A percentile compares a stretch with the other conserved stretches of the same genome.
phyloP scores from a whole-genome alignment of 2,329 filamentous ascomycete genomes.

The Pyricularia pennisetigena region DNA sequence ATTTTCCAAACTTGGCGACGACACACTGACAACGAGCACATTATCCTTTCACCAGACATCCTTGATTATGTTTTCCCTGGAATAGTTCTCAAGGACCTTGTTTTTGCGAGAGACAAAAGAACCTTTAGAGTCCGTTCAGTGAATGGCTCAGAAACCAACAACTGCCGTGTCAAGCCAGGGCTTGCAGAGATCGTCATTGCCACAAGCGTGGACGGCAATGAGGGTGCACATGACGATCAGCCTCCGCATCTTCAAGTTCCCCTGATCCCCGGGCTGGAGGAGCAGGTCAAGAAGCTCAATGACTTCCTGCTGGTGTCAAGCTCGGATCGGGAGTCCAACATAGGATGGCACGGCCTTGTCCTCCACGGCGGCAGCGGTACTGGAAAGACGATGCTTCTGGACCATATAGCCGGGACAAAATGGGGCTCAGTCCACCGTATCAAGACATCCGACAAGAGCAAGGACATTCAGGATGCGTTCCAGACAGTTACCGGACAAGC shows the following conservation, averaged over 20 bases:
- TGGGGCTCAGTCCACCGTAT: slow-evolving; percentile 64
- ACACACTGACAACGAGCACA: not conserved
- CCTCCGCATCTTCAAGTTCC: slow-evolving; percentile 32
- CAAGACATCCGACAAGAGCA: slow-evolving; percentile 42
- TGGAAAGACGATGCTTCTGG: slow-evolving; percentile 69
- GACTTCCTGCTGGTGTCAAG: slow-evolving; percentile 35
- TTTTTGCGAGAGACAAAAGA: slow-evolving; percentile 44
- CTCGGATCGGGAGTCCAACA: slow-evolving; percentile 16
- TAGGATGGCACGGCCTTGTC: slow-evolving; percentile 47
- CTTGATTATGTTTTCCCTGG: slow-evolving; percentile 62
- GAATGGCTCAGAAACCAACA: slow-evolving; percentile 32
- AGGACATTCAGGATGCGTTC: slow-evolving; percentile 58
- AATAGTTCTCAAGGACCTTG: slow-evolving; percentile 57
- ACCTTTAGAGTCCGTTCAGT: slow-evolving; percentile 52
- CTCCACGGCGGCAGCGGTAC: slow-evolving; percentile 77
- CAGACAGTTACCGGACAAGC: slow-evolving; percentile 56
- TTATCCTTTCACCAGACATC: slow-evolving; percentile 8
- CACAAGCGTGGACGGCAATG: slow-evolving; percentile 10
- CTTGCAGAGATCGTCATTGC: slow-evolving; percentile 15
- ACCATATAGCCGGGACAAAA: slow-evolving; percentile 53
- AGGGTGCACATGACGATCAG: slow-evolving; percentile 6
- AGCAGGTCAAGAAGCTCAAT: slow-evolving; percentile 58
- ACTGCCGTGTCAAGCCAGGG: slow-evolving; percentile 28
- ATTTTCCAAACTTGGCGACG: not conserved
- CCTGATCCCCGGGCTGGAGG: slow-evolving; percentile 57